These are phyloP conservation scores for Hericium rajendrae DNA, from an alignment of 768 basidiomycete species.

Conservation along the genomic window DNA sequence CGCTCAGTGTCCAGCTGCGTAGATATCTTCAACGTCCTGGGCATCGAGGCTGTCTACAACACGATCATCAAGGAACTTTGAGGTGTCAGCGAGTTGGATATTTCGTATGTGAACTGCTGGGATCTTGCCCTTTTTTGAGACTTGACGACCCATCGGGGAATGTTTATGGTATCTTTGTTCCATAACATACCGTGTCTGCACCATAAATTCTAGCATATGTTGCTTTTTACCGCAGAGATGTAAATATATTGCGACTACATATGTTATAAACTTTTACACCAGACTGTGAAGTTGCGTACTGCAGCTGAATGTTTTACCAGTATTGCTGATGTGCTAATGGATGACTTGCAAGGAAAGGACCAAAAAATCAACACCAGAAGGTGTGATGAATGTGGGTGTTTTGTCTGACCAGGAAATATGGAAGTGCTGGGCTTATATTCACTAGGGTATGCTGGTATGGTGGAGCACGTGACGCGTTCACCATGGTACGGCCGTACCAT, in stretches of 20 bases:
- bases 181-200: constrained; percentile 4
- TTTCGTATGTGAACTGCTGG: constrained; percentile 98
- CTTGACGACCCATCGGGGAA: constrained; percentile 93
- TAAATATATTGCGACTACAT: constrained; percentile 4
- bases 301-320: constrained; percentile 14
- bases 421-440: too few species aligned
- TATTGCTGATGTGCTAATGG: constrained; percentile 13
- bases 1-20: constrained; percentile 97
- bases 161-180: constrained; percentile 54
- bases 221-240: not conserved
- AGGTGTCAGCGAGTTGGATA: constrained; percentile 96
- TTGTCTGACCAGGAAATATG: too few species aligned
- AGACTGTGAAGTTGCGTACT: constrained; percentile 11
- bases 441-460: too few species aligned
- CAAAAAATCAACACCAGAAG: constrained; percentile 16
- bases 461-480: too few species aligned
- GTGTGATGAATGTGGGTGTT: too few species aligned
- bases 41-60: constrained; percentile 93
- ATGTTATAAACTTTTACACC: constrained; percentile 4
- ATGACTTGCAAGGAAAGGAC: constrained; percentile 15
- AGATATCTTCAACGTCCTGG: constrained; percentile 88
- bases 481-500: too few species aligned
- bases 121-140: constrained; percentile 96
- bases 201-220: too few species aligned
- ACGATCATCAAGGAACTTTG: constrained; percentile 92